Conservation (phyloP, 208 protist genomes). For the Acanthamoeba castellanii region DNA sequence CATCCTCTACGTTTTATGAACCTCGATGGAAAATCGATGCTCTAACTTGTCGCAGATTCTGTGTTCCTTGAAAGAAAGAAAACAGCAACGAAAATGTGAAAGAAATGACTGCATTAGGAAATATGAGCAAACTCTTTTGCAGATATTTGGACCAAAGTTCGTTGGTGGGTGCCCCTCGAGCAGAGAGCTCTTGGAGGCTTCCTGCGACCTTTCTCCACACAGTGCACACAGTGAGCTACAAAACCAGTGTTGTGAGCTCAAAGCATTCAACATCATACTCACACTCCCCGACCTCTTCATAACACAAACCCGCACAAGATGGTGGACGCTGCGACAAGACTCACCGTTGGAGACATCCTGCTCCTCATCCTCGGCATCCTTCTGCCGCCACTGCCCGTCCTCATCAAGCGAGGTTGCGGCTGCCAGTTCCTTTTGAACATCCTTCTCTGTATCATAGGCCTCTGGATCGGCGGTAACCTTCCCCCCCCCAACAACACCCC, state of each 20-base stretch:
- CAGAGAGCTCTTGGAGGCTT: too few species aligned
- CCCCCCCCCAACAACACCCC: neutral
- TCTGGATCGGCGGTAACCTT: slow-evolving; percentile 45
- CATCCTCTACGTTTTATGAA: neutral
- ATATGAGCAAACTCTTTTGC: too few species aligned
- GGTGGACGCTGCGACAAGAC: neutral
- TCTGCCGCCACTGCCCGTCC: slow-evolving; percentile 23
- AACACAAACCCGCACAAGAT: neutral
- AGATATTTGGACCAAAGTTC: too few species aligned
- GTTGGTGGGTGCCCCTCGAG: too few species aligned
- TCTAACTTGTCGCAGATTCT: neutral
- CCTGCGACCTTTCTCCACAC: too few species aligned
- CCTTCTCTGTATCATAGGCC: slow-evolving; percentile 24
- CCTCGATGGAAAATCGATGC: too few species aligned
- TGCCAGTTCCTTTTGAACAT: slow-evolving; percentile 18
- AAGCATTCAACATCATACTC: too few species aligned
- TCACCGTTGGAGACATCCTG: slow-evolving; percentile 56
- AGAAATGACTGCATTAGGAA: too few species aligned
- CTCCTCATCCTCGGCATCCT: slow-evolving; percentile 57
- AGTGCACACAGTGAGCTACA: too few species aligned
- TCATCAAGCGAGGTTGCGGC: slow-evolving; percentile 59
- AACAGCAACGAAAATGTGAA: too few species aligned
- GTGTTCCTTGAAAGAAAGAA: neutral
- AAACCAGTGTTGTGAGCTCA: too few species aligned
- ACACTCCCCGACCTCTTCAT: neutral